Evolutionary conservation across 306 rosid species (phyloP).

Genomic region (Senna siamea): DNA sequence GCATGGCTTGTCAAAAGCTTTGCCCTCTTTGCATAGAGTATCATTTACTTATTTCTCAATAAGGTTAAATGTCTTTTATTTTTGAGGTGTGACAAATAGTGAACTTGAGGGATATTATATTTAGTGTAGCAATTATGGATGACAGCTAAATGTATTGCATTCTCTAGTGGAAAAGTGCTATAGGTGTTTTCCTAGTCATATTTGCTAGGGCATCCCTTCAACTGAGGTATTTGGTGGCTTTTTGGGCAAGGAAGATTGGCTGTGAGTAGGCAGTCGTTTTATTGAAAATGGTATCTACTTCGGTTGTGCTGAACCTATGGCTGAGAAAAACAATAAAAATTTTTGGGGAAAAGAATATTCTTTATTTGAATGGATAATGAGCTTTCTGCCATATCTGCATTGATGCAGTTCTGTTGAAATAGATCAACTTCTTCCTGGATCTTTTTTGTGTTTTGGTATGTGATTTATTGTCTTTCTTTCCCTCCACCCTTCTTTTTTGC

Average conservation of each 20-base stretch:
- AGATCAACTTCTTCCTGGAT: conserved; percentile 13
- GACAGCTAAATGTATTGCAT: background rate
- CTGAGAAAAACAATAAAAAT: background rate
- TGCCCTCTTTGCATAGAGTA: background rate
- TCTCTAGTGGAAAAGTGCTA: background rate
- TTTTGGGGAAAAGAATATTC: background rate
- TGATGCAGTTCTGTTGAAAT: conserved; percentile 19
- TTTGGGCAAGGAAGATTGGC: conserved; percentile 18
- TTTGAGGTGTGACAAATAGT: background rate
- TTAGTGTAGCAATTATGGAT: background rate
- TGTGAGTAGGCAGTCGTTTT: background rate
- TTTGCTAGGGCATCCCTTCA: background rate
- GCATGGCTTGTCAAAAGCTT: conserved; percentile 3
- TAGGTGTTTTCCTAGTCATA: background rate
- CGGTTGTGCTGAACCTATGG: conserved; percentile 19
- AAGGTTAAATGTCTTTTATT: background rate
- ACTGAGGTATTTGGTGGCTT: conserved; percentile 4
- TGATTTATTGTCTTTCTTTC: conserved; percentile 18
- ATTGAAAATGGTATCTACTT: conserved; percentile 19
- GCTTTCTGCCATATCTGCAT: background rate
- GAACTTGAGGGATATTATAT: background rate
- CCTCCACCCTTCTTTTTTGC: background rate
- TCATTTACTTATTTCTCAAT: background rate
- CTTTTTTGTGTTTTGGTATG: conserved; percentile 4
- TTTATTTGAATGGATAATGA: conserved; percentile 20